Evolutionary conservation across 768 basidiomycete species (phyloP), one percentile per base, ranked within the genome.

Genomic region (Russula olivacea): DNA sequence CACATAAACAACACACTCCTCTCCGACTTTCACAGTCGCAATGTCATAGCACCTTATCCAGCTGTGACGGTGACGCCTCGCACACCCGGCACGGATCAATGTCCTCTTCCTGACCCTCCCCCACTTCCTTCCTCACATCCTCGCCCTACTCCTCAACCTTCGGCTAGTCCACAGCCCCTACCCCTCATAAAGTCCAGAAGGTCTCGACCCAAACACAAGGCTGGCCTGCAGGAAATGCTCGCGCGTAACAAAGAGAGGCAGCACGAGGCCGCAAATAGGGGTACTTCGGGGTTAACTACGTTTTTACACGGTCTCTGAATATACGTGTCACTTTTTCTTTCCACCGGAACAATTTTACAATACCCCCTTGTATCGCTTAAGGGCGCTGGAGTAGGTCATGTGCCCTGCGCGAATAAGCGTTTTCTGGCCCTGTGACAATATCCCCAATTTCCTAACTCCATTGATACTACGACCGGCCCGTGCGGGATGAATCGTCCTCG

Each of bases 211-310:
- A 87, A 86, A 73, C 83, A 83, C 71, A 82, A 80, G 67, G 72
- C 79, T 0, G 79, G 79, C 11, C 70, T 91, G 47, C 86, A 84
- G 70, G 79, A 83, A 48, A 79, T 91, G 76, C 76, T 91, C 38
- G 79, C 79, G 30, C 80, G 81, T 45, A 87, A 86, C 65, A 81
- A 80, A 52, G 76, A 85, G 65, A 76, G 79, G 68, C 76, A 81
- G 55, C 76, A 75, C 67, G 76, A 78, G 72, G 59, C 49, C 11
- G n/a, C 48, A 14, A 55, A 59, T 38, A 60, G 57, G 45, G 52
- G 51, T 14, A 14, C 59, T 9, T 49, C 61, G 15, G 61, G 55
- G 12, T 49, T 65, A 21, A 51, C 49, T 48, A 64, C 61, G 21
- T 63, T 65, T 30, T 47, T 63, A 40, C 64, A 63, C 43, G 25